Percentiles rank a stretch among this genome's conserved stretches.
phyloP scores from a whole-genome alignment of 495 filamentous ascomycete species.

The Tuber indicum region DNA sequence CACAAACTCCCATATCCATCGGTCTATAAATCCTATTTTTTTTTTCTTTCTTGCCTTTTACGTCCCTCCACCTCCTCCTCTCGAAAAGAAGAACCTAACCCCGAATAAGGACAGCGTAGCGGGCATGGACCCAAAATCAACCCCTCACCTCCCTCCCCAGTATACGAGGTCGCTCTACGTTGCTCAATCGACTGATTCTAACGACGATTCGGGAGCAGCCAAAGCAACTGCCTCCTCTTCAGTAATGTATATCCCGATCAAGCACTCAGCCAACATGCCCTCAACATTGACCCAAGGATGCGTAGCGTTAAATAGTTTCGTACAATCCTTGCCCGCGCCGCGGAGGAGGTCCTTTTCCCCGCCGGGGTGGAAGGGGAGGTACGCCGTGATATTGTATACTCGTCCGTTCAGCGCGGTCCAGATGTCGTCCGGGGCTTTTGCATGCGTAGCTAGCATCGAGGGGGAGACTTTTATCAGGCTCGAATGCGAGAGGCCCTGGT shows the following conservation, averaged over 20 bases:
- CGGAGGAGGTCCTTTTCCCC: slow-evolving; percentile 79
- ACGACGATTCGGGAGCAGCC: slow-evolving; percentile 41
- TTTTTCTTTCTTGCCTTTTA: background rate
- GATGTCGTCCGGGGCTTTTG: slow-evolving; percentile 71
- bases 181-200: slow-evolving; percentile 69
- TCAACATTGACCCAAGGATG: slow-evolving; percentile 99
- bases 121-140: background rate
- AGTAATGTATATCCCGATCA: slow-evolving; percentile 76
- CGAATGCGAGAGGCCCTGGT: slow-evolving; percentile 51
- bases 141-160: slow-evolving; percentile 1
- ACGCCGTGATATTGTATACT: slow-evolving; percentile 90
- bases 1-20: slow-evolving; percentile 26
- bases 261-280: slow-evolving; percentile 76
- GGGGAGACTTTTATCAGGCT: slow-evolving; percentile 64
- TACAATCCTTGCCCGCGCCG: slow-evolving; percentile 69
- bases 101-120: background rate
- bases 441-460: slow-evolving; percentile 63
- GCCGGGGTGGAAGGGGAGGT: slow-evolving; percentile 84
- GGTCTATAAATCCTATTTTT: slow-evolving; percentile 16
- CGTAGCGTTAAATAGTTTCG: slow-evolving; percentile 76
- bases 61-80: background rate
- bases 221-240: slow-evolving; percentile 56
- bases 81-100: background rate
- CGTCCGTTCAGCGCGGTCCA: slow-evolving; percentile 82
- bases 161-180: background rate